These are phyloP conservation scores for Thuja plicata DNA, from an alignment of 83 land plant genomes.

Conservation along the genomic window DNA sequence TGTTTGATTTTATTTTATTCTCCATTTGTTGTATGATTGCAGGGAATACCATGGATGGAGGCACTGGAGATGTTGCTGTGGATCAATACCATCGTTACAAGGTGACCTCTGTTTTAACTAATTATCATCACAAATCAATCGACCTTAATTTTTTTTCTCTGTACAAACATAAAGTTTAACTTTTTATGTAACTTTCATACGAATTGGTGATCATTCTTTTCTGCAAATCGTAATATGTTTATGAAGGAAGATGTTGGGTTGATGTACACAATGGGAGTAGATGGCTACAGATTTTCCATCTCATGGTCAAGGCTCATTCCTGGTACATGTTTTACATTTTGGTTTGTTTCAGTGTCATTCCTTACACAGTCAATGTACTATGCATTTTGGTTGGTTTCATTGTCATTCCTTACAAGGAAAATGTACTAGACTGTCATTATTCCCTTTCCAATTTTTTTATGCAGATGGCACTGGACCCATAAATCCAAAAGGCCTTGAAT, in stretches of 20 bases:
- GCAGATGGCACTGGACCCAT: not conserved
- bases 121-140: not conserved
- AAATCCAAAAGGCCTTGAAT: not conserved
- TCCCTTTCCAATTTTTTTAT: not conserved
- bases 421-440: not conserved
- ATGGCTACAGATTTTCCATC: not conserved
- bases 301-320: not conserved
- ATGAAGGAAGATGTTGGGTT: not conserved
- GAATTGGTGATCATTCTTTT: not conserved
- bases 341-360: not conserved
- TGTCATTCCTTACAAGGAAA: not conserved
- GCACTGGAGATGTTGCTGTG: not conserved
- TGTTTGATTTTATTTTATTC: too few relatives aligned
- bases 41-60: not conserved
- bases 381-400: too few relatives aligned
- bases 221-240: not conserved
- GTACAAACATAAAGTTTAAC: not conserved
- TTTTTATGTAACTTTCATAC: not conserved
- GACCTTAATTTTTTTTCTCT: not conserved
- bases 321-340: not conserved
- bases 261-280: not conserved
- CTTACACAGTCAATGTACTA: not conserved
- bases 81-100: not conserved
- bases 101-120: not conserved
- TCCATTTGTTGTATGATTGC: not conserved